Conservation (phyloP, 1,284 basidiomycete genomes). For the Bjerkandera adusta region DNA sequence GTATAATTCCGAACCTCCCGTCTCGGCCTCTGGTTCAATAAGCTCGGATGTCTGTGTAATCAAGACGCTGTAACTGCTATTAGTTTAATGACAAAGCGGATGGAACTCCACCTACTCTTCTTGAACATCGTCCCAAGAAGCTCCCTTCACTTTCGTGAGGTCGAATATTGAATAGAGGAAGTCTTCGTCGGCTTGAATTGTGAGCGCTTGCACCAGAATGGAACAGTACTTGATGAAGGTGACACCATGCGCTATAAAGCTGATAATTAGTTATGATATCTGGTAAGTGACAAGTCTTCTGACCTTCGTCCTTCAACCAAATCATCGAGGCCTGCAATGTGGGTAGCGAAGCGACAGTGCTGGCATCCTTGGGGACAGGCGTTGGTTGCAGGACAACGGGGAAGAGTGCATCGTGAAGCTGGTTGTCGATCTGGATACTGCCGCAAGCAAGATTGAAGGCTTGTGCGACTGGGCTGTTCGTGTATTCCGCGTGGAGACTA, state of each 20-base stretch:
- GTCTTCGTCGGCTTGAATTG: conserved; percentile 96
- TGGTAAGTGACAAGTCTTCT: conserved; percentile 15
- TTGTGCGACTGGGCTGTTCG: conserved; percentile 80
- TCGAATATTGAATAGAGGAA: conserved; percentile 93
- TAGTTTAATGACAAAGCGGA: background rate
- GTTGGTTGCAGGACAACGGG: conserved; percentile 97
- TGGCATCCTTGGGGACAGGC: conserved; percentile 82
- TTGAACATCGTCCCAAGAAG: conserved; percentile 78
- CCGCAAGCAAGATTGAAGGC: conserved; percentile 84
- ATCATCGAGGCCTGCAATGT: conserved; percentile 89
- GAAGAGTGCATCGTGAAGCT: conserved; percentile 94
- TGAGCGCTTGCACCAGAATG: conserved; percentile 91
- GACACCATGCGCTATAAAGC: conserved; percentile 82
- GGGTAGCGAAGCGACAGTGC: conserved; percentile 82
- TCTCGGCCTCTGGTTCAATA: conserved; percentile 70
- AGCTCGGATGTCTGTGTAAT: conserved; percentile 78
- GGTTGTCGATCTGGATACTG: conserved; percentile 95
- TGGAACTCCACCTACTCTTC: conserved; percentile 59
- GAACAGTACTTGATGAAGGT: conserved; percentile 97
- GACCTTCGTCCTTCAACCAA: conserved; percentile 92
- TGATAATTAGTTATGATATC: background rate
- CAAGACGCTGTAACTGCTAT: conserved; percentile 53
- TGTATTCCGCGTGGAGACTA: conserved; percentile 84
- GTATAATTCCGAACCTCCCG: conserved; percentile 82
- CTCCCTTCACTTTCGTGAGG: conserved; percentile 88